phyloP scores from a whole-genome alignment of 352 stramenopile species.

The Salisapilia sapeloensis region DNA sequence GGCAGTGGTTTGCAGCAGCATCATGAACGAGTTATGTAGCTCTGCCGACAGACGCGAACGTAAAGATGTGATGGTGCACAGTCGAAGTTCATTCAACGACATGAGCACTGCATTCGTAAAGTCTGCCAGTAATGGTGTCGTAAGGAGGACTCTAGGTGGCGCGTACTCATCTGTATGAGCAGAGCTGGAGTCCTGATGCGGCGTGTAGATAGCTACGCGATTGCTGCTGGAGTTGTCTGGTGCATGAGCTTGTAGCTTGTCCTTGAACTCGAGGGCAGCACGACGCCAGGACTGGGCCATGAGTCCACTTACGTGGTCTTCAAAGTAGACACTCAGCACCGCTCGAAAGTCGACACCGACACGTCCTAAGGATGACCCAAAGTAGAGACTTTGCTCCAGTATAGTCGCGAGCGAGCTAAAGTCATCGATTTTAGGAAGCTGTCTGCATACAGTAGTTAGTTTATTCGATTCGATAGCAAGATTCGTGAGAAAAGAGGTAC shows the following conservation, averaged over 20 bases:
- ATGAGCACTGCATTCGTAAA: conserved; percentile 68
- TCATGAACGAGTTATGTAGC: conserved; percentile 28
- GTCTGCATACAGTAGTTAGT: conserved; percentile 14
- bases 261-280: conserved; percentile 44
- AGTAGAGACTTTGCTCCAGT: conserved; percentile 75
- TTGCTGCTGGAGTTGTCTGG: too few species aligned
- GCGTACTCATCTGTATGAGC: conserved; percentile 26
- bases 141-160: conserved; percentile 66
- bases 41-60: conserved; percentile 32
- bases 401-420: conserved; percentile 67
- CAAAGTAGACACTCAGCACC: conserved; percentile 66
- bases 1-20: conserved; percentile 26
- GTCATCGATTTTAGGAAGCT: conserved; percentile 74
- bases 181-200: too few species aligned
- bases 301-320: conserved; percentile 54
- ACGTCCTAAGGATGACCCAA: conserved; percentile 58
- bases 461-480: not conserved
- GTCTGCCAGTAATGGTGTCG: conserved; percentile 70
- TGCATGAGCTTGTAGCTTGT: conserved; percentile 24
- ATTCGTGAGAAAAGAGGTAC: conserved; percentile 9
- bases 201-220: too few species aligned
- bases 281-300: conserved; percentile 39
- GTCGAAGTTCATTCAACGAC: conserved; percentile 72
- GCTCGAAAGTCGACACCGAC: conserved; percentile 72
- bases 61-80: conserved; percentile 52